A percentile compares a stretch with the other conserved stretches of the same genome.
phyloP scores from a whole-genome alignment of 257 asterid species.

The Phtheirospermum japonicum region DNA sequence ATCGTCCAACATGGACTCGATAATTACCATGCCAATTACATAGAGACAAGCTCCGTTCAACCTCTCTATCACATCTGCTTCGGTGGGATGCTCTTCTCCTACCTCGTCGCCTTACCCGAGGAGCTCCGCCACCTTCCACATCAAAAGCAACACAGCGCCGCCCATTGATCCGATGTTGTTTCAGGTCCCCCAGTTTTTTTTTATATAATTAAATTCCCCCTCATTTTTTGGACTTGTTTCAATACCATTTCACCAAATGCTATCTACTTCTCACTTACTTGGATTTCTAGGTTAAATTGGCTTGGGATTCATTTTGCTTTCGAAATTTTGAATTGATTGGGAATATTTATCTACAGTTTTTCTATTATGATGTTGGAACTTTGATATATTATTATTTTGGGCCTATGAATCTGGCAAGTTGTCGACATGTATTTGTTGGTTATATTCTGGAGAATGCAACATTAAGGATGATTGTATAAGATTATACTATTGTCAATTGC shows the following conservation, averaged over 20 bases:
- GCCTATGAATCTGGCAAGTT: no score
- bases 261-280: background rate
- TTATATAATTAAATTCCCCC: no score
- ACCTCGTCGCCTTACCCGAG: constrained; percentile 89
- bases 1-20: constrained; percentile 48
- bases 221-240: background rate
- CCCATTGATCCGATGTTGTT: constrained; percentile 42
- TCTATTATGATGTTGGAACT: no score
- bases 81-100: constrained; percentile 82
- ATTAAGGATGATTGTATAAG: no score
- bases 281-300: background rate
- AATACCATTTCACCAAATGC: no score
- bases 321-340: no score
- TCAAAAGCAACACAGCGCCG: constrained; percentile 44
- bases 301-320: no score
- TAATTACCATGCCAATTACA: constrained; percentile 66
- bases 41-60: constrained; percentile 58
- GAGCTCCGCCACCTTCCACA: constrained; percentile 95
- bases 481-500: no score
- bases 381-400: no score
- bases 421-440: no score
- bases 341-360: no score
- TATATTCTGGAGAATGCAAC: no score
- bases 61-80: constrained; percentile 77
- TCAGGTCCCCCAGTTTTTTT: background rate